Evolutionary conservation across 2,329 filamentous ascomycete species (phyloP), one percentile per base, ranked within the genome.

Genomic region (Aspergillus fumigatus): DNA sequence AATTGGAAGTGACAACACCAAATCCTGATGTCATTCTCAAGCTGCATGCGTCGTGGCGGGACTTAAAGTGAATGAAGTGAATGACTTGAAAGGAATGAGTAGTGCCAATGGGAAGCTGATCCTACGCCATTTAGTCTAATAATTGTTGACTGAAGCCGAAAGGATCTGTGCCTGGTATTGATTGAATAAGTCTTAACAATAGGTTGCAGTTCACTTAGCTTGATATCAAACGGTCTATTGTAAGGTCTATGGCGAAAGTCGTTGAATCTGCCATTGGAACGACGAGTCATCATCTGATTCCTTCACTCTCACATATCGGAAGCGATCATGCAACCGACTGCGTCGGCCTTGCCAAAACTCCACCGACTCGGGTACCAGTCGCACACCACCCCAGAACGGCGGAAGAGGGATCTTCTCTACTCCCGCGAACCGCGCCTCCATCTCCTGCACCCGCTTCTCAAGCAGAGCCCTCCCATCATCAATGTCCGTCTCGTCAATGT

Each of bases 271-370:
- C 75, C 75, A 77, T 55, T 64, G 64, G 62, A 69, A 72, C 71
- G 92, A 72, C 26, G 64, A 64, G 47, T 56, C 63, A n/a, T 66
- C 65, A 11, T 65, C 65, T 66, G 90, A 85, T 65, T 90, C 82
- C 64, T 94, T 75, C 51, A 84, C 80, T 71, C 83, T 86, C 55
- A 85, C 84, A 76, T 97, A 97, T 59, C 87, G 83, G 72, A 99
- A 97, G 25, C 94, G 88, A 80, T 99, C 94, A 76, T 99, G 94
- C 73, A 99, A 77, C 58, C 94, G 82, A 76, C 88, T 96, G 70
- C 90, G 84, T 66, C 94, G 84, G 2, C 94, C 94, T 80, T 97
- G 92, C 84, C 94, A 99, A 73, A 99, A 99, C 81, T 99, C 94
- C 50, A 99, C 82, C 65, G 85, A 84, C 69, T 92, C 88, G 0